phyloP scores from a whole-genome alignment of 2,329 filamentous ascomycete species.

The Beauveria sp. region DNA sequence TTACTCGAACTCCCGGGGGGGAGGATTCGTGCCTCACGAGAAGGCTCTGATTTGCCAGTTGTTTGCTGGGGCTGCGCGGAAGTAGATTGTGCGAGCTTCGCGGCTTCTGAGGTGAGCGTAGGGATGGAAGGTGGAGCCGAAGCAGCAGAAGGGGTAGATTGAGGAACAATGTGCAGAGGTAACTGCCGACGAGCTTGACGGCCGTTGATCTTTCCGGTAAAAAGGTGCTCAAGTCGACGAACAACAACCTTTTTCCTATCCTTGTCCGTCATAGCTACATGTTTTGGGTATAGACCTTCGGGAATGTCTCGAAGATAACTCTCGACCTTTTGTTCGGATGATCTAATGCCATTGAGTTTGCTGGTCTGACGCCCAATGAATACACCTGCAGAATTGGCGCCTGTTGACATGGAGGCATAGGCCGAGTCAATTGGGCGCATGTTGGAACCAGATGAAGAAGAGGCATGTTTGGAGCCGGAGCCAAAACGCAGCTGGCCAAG shows the following conservation, averaged over 20 bases:
- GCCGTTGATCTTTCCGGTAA: slow-evolving; percentile 59
- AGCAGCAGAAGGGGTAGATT: neutral
- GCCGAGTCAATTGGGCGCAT: slow-evolving; percentile 52
- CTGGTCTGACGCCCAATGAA: slow-evolving; percentile 29
- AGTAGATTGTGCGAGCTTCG: neutral
- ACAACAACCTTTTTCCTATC: slow-evolving; percentile 73
- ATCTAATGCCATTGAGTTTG: slow-evolving; percentile 25
- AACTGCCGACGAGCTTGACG: slow-evolving; percentile 27
- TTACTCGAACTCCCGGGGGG: slow-evolving; percentile 26
- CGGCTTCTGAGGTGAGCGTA: neutral
- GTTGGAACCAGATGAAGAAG: slow-evolving; percentile 46
- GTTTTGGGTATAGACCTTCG: slow-evolving; percentile 56
- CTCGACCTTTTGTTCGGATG: slow-evolving; percentile 54
- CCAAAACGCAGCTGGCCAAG: slow-evolving; percentile 34
- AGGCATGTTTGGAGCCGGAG: slow-evolving; percentile 43
- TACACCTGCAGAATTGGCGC: slow-evolving; percentile 35
- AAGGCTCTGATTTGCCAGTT: slow-evolving; percentile 23
- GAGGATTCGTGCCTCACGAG: slow-evolving; percentile 44
- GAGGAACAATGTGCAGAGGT: slow-evolving; percentile 12
- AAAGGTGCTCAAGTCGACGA: slow-evolving; percentile 68
- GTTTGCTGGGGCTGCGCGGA: neutral
- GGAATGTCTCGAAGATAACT: slow-evolving; percentile 68
- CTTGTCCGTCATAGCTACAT: slow-evolving; percentile 58
- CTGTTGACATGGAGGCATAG: slow-evolving; percentile 59
- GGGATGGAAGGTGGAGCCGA: neutral